Conservation (phyloP, 2,329 filamentous ascomycete species). For the Cladosporium sp. region DNA sequence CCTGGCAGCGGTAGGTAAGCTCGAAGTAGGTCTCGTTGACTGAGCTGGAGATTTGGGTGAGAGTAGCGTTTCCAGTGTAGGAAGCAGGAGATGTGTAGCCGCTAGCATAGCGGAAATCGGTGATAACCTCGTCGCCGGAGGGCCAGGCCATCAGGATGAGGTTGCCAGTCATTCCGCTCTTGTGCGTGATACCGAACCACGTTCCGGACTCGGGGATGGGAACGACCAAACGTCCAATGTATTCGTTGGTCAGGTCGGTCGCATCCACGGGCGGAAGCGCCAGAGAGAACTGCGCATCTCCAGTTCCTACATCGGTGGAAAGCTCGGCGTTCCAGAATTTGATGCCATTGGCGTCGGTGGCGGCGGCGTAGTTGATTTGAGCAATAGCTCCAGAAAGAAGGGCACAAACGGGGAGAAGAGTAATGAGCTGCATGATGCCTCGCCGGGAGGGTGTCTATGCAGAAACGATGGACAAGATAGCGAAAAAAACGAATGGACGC, state of each 20-base stretch:
- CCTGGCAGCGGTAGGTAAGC: slow-evolving; percentile 64
- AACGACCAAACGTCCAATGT: slow-evolving; percentile 59
- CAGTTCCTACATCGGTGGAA: slow-evolving; percentile 41
- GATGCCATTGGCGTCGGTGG: slow-evolving; percentile 50
- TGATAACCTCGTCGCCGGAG: slow-evolving; percentile 54
- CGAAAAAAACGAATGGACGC: slow-evolving; percentile 14
- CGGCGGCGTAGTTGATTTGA: slow-evolving; percentile 27
- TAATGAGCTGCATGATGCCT: slow-evolving; percentile 31
- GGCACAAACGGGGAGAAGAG: slow-evolving; percentile 24
- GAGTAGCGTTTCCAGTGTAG: slow-evolving; percentile 62
- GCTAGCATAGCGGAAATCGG: slow-evolving; percentile 58
- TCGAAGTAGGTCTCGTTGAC: slow-evolving; percentile 61
- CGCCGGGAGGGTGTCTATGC: slow-evolving; percentile 16
- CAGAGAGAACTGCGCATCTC: slow-evolving; percentile 56
- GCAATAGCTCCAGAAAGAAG: slow-evolving; percentile 25
- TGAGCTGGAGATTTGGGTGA: slow-evolving; percentile 61
- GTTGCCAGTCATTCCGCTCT: slow-evolving; percentile 58
- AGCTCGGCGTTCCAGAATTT: slow-evolving; percentile 54
- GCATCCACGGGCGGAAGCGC: slow-evolving; percentile 50
- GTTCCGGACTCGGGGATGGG: slow-evolving; percentile 46
- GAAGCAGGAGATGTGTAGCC: slow-evolving; percentile 60
- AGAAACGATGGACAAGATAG: slow-evolving; percentile 17
- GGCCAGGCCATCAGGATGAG: slow-evolving; percentile 62
- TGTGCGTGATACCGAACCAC: slow-evolving; percentile 61
- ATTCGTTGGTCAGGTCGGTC: slow-evolving; percentile 50